Conservation (phyloP, 371 early-diverging fungal species). For the Nosema muscidifuracis region DNA sequence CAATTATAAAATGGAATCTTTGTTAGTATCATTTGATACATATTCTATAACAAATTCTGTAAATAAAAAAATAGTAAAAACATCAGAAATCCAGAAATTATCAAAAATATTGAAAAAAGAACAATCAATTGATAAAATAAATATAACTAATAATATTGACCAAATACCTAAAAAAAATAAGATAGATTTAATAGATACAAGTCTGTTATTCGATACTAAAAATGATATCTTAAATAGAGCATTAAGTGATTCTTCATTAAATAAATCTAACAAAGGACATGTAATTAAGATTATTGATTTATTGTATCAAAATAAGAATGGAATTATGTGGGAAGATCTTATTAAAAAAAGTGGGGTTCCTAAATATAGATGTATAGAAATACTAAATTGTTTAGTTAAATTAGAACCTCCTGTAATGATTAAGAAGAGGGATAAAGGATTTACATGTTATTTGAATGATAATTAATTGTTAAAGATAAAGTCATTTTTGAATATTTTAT, state of each 20-base stretch:
- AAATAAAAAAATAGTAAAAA: background rate
- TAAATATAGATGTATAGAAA: constrained; percentile 45
- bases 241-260: background rate
- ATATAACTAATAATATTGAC: background rate
- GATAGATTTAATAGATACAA: background rate
- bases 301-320: constrained; percentile 25
- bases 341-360: constrained; percentile 29
- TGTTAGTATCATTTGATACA: constrained; percentile 27
- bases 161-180: background rate
- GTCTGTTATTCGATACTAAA: background rate
- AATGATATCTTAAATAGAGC: background rate
- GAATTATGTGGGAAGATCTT: constrained; percentile 20
- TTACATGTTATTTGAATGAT: constrained; percentile 19
- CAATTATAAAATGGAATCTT: constrained; percentile 32
- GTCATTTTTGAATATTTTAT: too few species aligned
- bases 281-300: constrained; percentile 25
- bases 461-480: too few species aligned
- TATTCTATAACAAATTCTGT: constrained; percentile 1
- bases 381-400: constrained; percentile 30
- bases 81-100: background rate
- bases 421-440: constrained; percentile 37
- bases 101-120: constrained; percentile 1
- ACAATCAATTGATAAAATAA: background rate
- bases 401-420: constrained; percentile 21
- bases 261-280: background rate